A percentile compares a stretch with the other conserved stretches of the same genome.
These are phyloP conservation scores for Aspergillus transmontanensis DNA, from an alignment of 2,329 filamentous ascomycete species.

Conservation along the genomic window DNA sequence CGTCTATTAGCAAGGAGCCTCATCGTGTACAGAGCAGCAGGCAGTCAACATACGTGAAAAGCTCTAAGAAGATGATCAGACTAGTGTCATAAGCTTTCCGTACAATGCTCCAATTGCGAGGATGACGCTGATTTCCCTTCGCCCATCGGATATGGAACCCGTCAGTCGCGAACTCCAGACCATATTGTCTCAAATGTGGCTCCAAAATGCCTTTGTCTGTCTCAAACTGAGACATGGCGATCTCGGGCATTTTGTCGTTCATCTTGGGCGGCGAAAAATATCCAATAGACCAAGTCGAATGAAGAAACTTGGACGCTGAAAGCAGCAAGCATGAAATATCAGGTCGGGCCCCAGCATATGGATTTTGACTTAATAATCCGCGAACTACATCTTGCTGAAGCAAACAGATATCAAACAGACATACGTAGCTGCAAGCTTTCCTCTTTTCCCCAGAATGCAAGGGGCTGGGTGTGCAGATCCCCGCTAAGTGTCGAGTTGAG, in stretches of 20 bases:
- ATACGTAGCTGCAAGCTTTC: conserved; percentile 4
- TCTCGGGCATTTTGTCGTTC: conserved; percentile 7
- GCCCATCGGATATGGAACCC: conserved; percentile 35
- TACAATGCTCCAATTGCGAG: conserved; percentile 33
- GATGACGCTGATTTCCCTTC: conserved; percentile 31
- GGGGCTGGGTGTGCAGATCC: not conserved
- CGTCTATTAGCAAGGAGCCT: conserved; percentile 14
- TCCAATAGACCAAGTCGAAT: not conserved
- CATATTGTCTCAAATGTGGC: conserved; percentile 25
- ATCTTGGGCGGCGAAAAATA: not conserved
- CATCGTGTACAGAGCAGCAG: not conserved
- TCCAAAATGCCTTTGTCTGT: conserved; percentile 20
- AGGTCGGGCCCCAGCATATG: not conserved
- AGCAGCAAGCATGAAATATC: not conserved
- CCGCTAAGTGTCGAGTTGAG: not conserved
- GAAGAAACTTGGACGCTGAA: not conserved
- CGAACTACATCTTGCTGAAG: conserved; percentile 2
- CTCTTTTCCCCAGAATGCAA: conserved; percentile 2
- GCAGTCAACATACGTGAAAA: conserved; percentile 32
- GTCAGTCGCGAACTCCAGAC: conserved; percentile 33
- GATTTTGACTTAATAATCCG: not conserved
- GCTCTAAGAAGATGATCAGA: conserved; percentile 33
- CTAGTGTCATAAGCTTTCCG: conserved; percentile 33
- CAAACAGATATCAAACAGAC: conserved; percentile 1
- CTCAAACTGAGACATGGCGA: conserved; percentile 16